Conservation (phyloP, 257 asterid genomes). For the Penstemon davidsonii region DNA sequence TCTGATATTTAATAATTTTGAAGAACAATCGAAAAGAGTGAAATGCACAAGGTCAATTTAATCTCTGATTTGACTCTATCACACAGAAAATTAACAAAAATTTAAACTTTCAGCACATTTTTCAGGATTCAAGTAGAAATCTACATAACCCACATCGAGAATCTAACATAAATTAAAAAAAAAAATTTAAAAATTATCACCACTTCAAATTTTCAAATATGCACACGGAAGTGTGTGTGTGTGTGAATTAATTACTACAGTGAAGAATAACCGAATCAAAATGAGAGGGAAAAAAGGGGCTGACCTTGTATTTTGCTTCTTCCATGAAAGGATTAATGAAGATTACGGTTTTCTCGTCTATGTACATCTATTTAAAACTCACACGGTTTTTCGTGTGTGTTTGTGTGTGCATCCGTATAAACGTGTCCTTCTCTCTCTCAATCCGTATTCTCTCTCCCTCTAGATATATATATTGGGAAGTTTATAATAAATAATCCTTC, state of each 20-base stretch:
- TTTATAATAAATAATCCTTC: neutral
- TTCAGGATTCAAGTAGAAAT: constrained; percentile 6
- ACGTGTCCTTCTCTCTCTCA: neutral
- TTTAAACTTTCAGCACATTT: neutral
- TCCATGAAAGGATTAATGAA: constrained; percentile 24
- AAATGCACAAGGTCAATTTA: neutral
- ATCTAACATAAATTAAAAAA: neutral
- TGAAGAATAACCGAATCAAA: neutral
- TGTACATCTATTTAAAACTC: neutral
- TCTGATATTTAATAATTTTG: neutral
- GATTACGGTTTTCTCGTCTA: neutral
- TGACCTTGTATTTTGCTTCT: constrained; percentile 28
- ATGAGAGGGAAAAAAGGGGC: constrained; percentile 11
- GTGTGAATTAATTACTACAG: constrained; percentile 5
- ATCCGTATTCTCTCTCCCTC: neutral
- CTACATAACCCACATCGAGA: constrained; percentile 20
- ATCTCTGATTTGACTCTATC: constrained; percentile 22
- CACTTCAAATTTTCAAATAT: constrained; percentile 20
- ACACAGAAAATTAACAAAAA: constrained; percentile 13
- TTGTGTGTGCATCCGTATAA: neutral
- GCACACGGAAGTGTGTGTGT: neutral
- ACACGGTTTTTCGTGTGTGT: neutral
- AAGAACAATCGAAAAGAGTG: too few relatives aligned
- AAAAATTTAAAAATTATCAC: neutral
- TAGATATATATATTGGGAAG: neutral